Conservation (phyloP, 176 grass and related monocot species). For the Rhynchospora breviuscula region DNA sequence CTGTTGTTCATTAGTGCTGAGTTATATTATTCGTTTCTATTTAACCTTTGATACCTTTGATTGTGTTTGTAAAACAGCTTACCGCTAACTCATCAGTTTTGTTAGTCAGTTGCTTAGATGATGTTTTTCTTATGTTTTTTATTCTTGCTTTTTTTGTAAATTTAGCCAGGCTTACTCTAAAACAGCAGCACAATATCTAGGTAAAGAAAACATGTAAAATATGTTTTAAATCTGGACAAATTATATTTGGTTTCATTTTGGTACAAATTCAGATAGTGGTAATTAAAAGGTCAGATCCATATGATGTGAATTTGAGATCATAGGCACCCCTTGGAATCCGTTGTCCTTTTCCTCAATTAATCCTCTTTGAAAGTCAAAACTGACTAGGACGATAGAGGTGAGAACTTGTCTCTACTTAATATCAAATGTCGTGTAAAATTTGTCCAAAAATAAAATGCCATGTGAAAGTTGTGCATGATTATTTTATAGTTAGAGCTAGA, state of each 20-base stretch:
- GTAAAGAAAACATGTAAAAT: not conserved
- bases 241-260: not conserved
- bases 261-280: not conserved
- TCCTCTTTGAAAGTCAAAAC: no score
- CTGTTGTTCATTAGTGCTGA: conserved; percentile 7
- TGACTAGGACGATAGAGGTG: no score
- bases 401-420: no score
- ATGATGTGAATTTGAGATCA: not conserved
- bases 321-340: not conserved
- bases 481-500: no score
- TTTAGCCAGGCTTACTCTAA: not conserved
- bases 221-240: not conserved
- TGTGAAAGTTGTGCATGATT: no score
- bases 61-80: not conserved
- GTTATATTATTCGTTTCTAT: conserved; percentile 6
- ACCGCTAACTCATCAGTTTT: not conserved
- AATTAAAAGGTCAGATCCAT: not conserved
- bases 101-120: not conserved
- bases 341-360: no score
- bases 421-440: no score
- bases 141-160: not conserved
- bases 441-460: no score
- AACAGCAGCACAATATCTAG: not conserved
- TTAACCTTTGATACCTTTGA: not conserved
- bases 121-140: not conserved